Percentiles rank a stretch among this genome's conserved stretches.
phyloP scores from a whole-genome alignment of 1,139 yeast species.

The Sugiyamaella sp. region DNA sequence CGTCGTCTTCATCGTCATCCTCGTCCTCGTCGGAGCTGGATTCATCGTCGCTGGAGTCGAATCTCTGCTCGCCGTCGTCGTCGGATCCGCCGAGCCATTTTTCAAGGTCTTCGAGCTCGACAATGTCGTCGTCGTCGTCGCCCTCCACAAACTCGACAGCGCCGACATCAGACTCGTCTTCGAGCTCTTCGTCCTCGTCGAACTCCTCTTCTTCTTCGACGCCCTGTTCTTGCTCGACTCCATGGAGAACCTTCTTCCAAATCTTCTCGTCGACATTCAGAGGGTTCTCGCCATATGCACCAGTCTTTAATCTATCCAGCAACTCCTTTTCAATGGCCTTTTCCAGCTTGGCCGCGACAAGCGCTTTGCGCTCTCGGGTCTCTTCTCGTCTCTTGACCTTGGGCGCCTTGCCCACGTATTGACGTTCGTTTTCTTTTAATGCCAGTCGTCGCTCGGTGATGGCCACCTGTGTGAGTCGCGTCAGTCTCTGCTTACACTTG shows the following conservation, averaged over 20 bases:
- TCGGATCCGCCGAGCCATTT: constrained; percentile 43
- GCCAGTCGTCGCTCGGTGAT: constrained; percentile 96
- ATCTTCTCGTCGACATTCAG: constrained; percentile 92
- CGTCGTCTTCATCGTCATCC: constrained; percentile 45
- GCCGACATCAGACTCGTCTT: constrained; percentile 43
- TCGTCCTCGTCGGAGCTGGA: constrained; percentile 34
- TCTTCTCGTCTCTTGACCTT: constrained; percentile 94
- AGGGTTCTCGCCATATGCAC: constrained; percentile 98
- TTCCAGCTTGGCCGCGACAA: constrained; percentile 95
- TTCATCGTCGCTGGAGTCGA: constrained; percentile 32
- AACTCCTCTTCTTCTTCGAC: constrained; percentile 66
- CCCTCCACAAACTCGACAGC: constrained; percentile 88
- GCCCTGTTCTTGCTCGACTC: constrained; percentile 59
- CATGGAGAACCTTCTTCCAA: constrained; percentile 92
- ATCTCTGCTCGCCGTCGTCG: constrained; percentile 26
- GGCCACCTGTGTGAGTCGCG: constrained; percentile 92
- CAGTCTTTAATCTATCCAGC: constrained; percentile 90
- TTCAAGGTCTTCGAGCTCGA: constrained; percentile 37
- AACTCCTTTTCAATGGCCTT: constrained; percentile 95
- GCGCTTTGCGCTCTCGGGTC: constrained; percentile 92
- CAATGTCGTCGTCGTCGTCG: constrained; percentile 48
- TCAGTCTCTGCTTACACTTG: constrained; percentile 93
- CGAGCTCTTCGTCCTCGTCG: constrained; percentile 65
- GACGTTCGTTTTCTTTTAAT: constrained; percentile 87
- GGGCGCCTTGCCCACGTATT: constrained; percentile 87